A percentile compares a stretch with the other conserved stretches of the same genome.
Evolutionary conservation across 202 grass and related monocot genomes (phyloP).

Genomic region (Thinopyrum obtusiflorum): DNA sequence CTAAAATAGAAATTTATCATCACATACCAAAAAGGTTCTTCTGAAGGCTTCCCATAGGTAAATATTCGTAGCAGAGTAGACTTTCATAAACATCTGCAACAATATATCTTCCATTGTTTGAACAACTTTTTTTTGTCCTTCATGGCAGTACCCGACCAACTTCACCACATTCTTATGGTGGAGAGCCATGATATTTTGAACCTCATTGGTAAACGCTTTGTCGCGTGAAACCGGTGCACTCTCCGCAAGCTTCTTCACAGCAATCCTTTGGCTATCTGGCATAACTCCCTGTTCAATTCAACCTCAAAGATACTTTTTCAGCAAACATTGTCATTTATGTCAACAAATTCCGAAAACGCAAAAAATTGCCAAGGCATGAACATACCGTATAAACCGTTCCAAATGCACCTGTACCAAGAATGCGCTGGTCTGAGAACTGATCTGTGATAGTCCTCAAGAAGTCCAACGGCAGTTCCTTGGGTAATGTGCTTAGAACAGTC

Average conservation of each 20-base stretch:
- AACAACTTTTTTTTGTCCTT: conserved; percentile 11
- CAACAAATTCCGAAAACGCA: background rate
- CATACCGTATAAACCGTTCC: no score
- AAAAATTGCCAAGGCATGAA: background rate
- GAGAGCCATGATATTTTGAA: background rate
- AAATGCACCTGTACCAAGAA: no score
- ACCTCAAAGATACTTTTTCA: background rate
- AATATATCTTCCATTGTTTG: conserved; percentile 17
- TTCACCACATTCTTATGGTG: background rate
- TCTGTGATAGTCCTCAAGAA: no score
- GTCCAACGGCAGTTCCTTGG: no score
- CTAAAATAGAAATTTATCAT: no score
- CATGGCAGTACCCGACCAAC: conserved; percentile 1
- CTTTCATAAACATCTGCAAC: background rate
- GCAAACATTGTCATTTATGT: background rate
- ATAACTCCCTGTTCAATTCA: background rate
- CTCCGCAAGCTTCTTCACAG: background rate
- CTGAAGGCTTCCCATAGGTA: background rate
- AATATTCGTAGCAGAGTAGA: conserved; percentile 5
- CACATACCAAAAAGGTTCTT: conserved; percentile 2
- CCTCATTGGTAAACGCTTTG: background rate
- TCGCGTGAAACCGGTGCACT: background rate
- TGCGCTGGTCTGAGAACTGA: no score
- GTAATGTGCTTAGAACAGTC: no score
- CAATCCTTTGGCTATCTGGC: background rate